phyloP scores from a whole-genome alignment of 805 yeast genomes.

The Candida dajiaensis region DNA sequence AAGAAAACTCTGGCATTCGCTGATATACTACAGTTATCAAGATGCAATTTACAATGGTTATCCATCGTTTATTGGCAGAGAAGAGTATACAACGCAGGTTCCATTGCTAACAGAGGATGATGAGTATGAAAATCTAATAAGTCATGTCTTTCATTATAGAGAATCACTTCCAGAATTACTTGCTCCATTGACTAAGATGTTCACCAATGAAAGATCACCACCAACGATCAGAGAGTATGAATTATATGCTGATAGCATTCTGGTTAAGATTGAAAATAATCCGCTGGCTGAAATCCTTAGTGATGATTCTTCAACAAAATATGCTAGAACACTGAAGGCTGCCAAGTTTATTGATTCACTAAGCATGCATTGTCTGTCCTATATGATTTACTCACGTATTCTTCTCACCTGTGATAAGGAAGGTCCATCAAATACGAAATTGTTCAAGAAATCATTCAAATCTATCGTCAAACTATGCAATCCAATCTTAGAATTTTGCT shows the following conservation, averaged over 20 bases:
- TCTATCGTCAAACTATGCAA: neutral
- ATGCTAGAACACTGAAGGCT: slow-evolving; percentile 1
- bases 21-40: neutral
- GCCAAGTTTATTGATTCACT: slow-evolving; percentile 2
- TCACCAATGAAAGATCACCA: slow-evolving; percentile 1
- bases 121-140: neutral
- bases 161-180: neutral
- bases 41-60: slow-evolving; percentile 1
- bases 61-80: neutral
- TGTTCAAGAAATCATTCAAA: neutral
- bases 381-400: slow-evolving; percentile 4
- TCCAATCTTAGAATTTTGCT: slow-evolving; percentile 1
- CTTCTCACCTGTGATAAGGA: slow-evolving; percentile 1
- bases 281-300: neutral
- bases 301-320: slow-evolving; percentile 1
- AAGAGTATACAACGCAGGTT: slow-evolving; percentile 1
- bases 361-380: slow-evolving; percentile 1
- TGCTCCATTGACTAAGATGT: neutral
- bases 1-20: slow-evolving; percentile 1
- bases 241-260: neutral
- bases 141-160: neutral
- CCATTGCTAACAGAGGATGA: neutral
- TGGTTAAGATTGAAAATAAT: neutral
- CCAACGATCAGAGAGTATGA: slow-evolving; percentile 1
- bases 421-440: neutral